Conservation (phyloP, 805 yeast species). For the Isabelozyma gotoi region DNA sequence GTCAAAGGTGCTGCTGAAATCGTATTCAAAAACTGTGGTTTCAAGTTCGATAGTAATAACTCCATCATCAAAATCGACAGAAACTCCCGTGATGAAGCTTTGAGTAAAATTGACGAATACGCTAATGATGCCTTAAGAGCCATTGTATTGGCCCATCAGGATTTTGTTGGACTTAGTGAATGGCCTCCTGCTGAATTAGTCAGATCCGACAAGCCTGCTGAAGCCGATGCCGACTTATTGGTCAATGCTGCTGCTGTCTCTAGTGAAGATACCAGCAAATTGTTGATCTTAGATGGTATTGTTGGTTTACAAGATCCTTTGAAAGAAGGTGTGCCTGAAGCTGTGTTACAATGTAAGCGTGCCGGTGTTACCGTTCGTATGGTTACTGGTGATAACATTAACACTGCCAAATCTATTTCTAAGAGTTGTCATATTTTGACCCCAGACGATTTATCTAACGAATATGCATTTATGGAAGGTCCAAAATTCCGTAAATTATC, state of each 20-base stretch:
- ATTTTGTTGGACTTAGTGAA: constrained; percentile 43
- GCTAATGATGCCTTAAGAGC: constrained; percentile 87
- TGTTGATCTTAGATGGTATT: constrained; percentile 61
- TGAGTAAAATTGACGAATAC: constrained; percentile 45
- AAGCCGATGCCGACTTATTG: constrained; percentile 27
- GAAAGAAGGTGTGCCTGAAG: constrained; percentile 84
- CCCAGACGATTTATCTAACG: constrained; percentile 50
- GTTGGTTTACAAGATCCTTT: constrained; percentile 96
- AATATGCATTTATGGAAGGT: constrained; percentile 83
- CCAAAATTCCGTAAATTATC: constrained; percentile 76
- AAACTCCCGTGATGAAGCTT: constrained; percentile 23
- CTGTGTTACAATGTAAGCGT: constrained; percentile 77
- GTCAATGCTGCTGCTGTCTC: constrained; percentile 20
- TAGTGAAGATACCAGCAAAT: constrained; percentile 20
- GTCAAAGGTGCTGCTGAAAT: constrained; percentile 96
- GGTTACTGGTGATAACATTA: constrained; percentile 96
- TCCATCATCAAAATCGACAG: constrained; percentile 25
- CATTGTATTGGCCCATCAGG: constrained; percentile 81
- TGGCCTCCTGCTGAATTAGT: constrained; percentile 71
- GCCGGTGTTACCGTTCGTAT: constrained; percentile 96
- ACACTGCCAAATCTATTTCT: constrained; percentile 92
- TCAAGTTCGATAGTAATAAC: constrained; percentile 24
- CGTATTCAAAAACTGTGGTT: constrained; percentile 60
- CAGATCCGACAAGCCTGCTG: constrained; percentile 11
- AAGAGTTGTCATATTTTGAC: constrained; percentile 75